Base-by-base conservation (phyloP, 2,329 filamentous ascomycete species). In the Atkinsonella hypoxylon region DNA sequence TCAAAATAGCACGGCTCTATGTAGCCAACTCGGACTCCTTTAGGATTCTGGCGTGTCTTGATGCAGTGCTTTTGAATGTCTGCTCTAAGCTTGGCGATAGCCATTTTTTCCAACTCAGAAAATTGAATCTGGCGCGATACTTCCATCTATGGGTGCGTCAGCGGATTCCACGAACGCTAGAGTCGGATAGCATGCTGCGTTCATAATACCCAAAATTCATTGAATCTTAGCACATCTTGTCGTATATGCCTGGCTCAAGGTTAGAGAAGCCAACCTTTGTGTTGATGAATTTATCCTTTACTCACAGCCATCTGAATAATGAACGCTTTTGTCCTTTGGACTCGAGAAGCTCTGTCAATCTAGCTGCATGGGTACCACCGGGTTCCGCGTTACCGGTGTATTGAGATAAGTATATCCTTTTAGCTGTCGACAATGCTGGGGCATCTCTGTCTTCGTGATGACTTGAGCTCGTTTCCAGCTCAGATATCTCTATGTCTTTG, bases 281-380 rank as follows among this genome's bases (percentile, higher is more conserved):
- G 7, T 20, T n/a, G 30, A 32, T 12, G 9, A 18, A 4, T 10
- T 3, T 12, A 9, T 6, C 1, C 4, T 26, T 26, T 31, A 60
- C 61, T 51, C 47, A 69, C 64, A 73, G 63, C 70, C 70, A 74
- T 55, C 64, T 64, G 44, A 71, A 73, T 0, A 73, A 54, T 9
- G 68, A 61, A 12, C 65, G 61, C 3, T 58, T 59, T 31, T 59
- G 61, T 5, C 56, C 60, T 44, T 58, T 61, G 3, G 60, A 50
- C 18, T 68, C 66, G 26, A 69, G 62, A 0, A 70, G 55, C 11
- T 65, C 56, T 2, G 64, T 70, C 45, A 72, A 53, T 20, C 60
- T 61, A 1, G 62, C 64, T 5, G 58, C 59, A 49, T 71, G 69
- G 6, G 55, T 59, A 12, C 67, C 67, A 6, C 66, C 63, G 13